These are phyloP conservation scores for Ceratorhiza oryzae-sativae DNA, from an alignment of 1,284 basidiomycete genomes.

Conservation along the genomic window DNA sequence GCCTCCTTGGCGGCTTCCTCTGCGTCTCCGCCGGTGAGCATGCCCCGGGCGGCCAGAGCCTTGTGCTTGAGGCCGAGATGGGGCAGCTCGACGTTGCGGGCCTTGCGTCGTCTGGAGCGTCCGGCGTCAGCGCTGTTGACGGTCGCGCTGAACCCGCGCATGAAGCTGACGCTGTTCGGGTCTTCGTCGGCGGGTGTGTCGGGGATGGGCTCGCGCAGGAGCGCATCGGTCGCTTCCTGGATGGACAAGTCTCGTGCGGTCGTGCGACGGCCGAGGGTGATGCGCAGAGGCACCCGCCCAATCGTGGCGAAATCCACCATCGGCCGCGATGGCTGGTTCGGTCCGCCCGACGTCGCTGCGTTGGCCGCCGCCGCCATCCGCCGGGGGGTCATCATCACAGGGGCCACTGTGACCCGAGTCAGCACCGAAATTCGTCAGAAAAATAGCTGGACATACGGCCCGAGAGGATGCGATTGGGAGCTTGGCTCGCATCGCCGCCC, in stretches of 20 bases:
- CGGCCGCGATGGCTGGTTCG: conserved; percentile 49
- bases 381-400: conserved; percentile 86
- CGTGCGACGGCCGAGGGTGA: conserved; percentile 69
- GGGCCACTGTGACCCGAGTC: conserved; percentile 70
- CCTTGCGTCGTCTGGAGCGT: conserved; percentile 74
- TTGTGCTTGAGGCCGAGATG: conserved; percentile 79
- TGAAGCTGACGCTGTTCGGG: conserved; percentile 62
- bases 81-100: conserved; percentile 80
- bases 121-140: conserved; percentile 85
- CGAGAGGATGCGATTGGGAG: conserved; percentile 15
- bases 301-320: conserved; percentile 73
- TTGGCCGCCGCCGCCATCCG: conserved; percentile 74
- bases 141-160: conserved; percentile 90
- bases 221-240: conserved; percentile 78
- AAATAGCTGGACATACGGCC: background rate
- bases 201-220: conserved; percentile 65
- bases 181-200: conserved; percentile 64
- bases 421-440: background rate
- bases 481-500: conserved; percentile 18
- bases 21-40: conserved; percentile 65
- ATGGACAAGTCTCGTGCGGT: conserved; percentile 86
- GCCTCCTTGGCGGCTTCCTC: conserved; percentile 57
- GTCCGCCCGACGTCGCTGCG: conserved; percentile 59
- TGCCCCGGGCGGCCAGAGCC: conserved; percentile 76
- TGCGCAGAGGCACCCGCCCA: conserved; percentile 72